Conservation (phyloP, 2,329 filamentous ascomycete genomes). For the Trichoderma atroviride region DNA sequence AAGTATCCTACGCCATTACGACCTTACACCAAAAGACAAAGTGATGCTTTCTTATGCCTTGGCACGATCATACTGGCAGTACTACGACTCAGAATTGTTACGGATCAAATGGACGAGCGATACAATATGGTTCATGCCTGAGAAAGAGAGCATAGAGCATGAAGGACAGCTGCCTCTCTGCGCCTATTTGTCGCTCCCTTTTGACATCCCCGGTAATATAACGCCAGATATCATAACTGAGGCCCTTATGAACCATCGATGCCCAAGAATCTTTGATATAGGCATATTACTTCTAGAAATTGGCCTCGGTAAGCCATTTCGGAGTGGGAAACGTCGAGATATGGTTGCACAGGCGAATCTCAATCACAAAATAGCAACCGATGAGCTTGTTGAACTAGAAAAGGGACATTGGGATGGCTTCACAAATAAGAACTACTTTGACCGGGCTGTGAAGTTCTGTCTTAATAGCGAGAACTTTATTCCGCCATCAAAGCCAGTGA, state of each 20-base stretch:
- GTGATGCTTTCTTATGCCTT: slow-evolving; percentile 25
- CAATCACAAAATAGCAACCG: neutral
- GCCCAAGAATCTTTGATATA: slow-evolving; percentile 1
- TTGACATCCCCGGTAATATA: neutral
- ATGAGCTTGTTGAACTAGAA: neutral
- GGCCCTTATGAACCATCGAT: neutral
- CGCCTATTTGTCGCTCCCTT: neutral
- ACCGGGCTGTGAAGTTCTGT: neutral
- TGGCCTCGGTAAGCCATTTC: neutral
- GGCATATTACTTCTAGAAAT: neutral
- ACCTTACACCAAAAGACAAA: slow-evolving; percentile 25
- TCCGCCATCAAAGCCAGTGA: neutral
- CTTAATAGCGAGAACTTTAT: neutral
- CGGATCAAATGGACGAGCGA: slow-evolving; percentile 27
- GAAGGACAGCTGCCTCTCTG: neutral
- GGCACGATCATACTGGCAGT: slow-evolving; percentile 27
- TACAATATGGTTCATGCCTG: slow-evolving; percentile 29
- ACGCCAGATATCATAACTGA: neutral
- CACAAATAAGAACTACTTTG: neutral
- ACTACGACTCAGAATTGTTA: slow-evolving; percentile 30
- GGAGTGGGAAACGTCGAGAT: neutral
- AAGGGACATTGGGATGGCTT: neutral
- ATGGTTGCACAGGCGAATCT: neutral
- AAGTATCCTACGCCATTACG: neutral
- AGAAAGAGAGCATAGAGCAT: neutral